These are phyloP conservation scores for Setomelanomma holmii DNA, from an alignment of 2,329 filamentous ascomycete genomes.

Conservation along the genomic window DNA sequence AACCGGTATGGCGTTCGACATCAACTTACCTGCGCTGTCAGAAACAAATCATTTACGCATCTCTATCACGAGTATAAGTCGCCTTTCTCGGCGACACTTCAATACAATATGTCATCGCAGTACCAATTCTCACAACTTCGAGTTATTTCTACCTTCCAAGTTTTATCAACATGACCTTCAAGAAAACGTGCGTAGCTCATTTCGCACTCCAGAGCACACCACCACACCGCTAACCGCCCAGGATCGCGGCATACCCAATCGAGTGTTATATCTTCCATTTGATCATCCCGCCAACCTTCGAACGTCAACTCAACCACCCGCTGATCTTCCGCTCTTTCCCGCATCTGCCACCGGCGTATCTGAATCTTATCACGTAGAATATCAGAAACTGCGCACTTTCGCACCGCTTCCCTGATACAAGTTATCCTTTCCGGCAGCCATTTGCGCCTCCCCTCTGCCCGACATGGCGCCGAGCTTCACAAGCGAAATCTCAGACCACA, in stretches of 20 bases:
- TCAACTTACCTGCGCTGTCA: background rate
- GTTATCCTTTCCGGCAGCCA: constrained; percentile 6
- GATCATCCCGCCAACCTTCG: background rate
- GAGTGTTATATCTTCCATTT: background rate
- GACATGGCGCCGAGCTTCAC: constrained; percentile 14
- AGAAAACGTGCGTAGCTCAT: background rate
- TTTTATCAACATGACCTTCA: background rate
- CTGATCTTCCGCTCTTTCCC: background rate
- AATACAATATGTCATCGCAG: background rate
- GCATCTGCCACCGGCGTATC: background rate
- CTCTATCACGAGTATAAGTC: background rate
- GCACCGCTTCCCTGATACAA: background rate
- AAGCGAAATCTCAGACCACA: constrained; percentile 1
- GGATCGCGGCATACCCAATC: background rate
- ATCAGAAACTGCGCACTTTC: background rate
- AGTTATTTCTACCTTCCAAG: background rate
- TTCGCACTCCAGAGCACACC: background rate
- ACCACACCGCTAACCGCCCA: background rate
- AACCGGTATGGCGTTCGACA: background rate
- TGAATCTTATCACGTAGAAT: constrained; percentile 4
- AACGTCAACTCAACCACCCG: background rate
- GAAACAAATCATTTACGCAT: background rate
- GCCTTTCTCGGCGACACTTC: background rate
- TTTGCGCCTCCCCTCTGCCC: constrained; percentile 4
- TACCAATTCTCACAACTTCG: background rate